Evolutionary conservation across 2,329 filamentous ascomycete genomes (phyloP), one percentile per base, ranked within the genome.

Genomic region (Aspergillus ochraceoroseus): DNA sequence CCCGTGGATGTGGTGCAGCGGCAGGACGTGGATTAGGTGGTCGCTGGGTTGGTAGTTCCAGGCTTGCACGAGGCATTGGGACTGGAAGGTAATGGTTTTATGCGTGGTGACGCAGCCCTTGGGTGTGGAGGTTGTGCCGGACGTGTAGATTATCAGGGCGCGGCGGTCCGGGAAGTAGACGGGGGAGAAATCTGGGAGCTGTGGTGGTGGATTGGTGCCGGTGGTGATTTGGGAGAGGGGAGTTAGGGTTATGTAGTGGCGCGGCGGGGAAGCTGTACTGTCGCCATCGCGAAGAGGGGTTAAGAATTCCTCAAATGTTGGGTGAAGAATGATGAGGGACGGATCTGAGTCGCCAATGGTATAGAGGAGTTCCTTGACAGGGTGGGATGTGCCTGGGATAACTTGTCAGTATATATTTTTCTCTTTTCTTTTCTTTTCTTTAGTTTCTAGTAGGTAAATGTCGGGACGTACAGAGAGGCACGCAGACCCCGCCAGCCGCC

Each of bases 1-100:
- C 0, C 72, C 72, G 28, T 73, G 72, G 7, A 73, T 64, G 44
- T 75, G 72, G 42, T 74, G 71, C 1, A 75, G 65, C 0, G 72
- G 72, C 2, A 74, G 62, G 2, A 74, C 62, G 41, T 74, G 72
- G 14, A 74, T 68, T 1, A 74, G 60, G 17, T 67, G 65, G 46
- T 74, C 72, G 1, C 62, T 55, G 1, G 54, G 43, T 5, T 26
- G 38, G 27, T 62, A 62, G 7, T 58, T 25, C 59, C 59, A 62
- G 9, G 58, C 58, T 30, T 59, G 46, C n/a, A 59, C 48, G 2
- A 62, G 52, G 25, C 51, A 56, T 38, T 45, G 47, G 1, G 57
- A 58, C 32, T 62, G 59, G 41, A 62, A 62, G 2, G 53, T 62
- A 27, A 62, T 64, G 28, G 61, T 68, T 36, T 63, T 64, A 41